phyloP scores from a whole-genome alignment of 2,329 filamentous ascomycete species.

The Ceratocystis alfenasii region DNA sequence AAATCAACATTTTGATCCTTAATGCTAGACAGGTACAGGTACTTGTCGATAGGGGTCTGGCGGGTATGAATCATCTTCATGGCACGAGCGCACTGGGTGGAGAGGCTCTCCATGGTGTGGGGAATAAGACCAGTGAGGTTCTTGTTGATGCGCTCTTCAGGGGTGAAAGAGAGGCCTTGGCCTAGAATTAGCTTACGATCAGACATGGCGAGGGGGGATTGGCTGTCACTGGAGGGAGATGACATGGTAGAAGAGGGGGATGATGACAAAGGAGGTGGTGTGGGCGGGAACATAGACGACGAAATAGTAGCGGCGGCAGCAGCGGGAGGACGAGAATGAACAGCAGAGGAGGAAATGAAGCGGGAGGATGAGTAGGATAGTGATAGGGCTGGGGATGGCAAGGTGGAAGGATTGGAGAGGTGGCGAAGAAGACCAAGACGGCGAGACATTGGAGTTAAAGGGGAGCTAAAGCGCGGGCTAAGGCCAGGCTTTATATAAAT shows the following conservation, averaged over 20 bases:
- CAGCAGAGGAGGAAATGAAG: constrained; percentile 21
- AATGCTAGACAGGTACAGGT: constrained; percentile 66
- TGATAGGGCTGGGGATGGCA: constrained; percentile 7
- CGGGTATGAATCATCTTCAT: constrained; percentile 63
- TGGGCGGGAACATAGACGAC: constrained; percentile 8
- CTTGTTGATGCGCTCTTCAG: constrained; percentile 50
- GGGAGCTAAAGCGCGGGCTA: constrained; percentile 6
- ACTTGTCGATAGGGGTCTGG: constrained; percentile 64
- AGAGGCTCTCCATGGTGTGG: constrained; percentile 48
- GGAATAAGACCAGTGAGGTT: constrained; percentile 56
- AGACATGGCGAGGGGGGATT: constrained; percentile 6
- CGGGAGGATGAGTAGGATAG: constrained; percentile 10
- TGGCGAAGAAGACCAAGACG: constrained; percentile 17
- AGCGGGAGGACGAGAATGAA: constrained; percentile 6
- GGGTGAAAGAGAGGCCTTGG: constrained; percentile 50
- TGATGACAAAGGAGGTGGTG: not conserved
- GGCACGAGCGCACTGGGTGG: constrained; percentile 52
- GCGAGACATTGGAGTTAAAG: constrained; percentile 17
- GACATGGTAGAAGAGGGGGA: constrained; percentile 8
- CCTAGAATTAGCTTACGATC: constrained; percentile 22
- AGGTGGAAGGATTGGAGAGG: constrained; percentile 9
- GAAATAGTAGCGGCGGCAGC: constrained; percentile 10
- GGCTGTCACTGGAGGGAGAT: not conserved
- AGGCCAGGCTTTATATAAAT: constrained; percentile 19
- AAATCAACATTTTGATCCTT: constrained; percentile 67